Evolutionary conservation across 495 filamentous ascomycete genomes (phyloP).

Genomic region (Penicillium turbatum): DNA sequence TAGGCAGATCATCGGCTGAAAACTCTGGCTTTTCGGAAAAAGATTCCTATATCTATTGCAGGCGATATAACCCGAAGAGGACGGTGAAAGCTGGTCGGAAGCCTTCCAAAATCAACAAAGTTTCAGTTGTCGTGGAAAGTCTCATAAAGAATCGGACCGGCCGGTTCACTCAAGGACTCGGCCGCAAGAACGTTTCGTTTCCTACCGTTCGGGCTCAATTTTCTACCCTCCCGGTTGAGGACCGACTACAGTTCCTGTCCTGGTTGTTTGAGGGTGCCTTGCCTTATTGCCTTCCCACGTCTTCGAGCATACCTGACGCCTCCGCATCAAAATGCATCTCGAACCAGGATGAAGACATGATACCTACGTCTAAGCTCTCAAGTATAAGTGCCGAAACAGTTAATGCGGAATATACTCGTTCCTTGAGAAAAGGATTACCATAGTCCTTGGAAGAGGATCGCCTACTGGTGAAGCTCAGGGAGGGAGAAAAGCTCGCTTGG

Average conservation of each 20-base stretch:
- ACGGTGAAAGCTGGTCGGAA: neutral
- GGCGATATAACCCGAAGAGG: neutral
- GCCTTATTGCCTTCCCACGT: neutral
- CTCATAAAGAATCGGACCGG: neutral
- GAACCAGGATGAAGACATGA: too few relatives aligned
- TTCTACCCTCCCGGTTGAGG: slow-evolving; percentile 1
- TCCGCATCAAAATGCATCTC: too few relatives aligned
- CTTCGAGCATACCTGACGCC: too few relatives aligned
- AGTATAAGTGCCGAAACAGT: too few relatives aligned
- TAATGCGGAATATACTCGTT: too few relatives aligned
- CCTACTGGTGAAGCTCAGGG: too few relatives aligned
- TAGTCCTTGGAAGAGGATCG: too few relatives aligned
- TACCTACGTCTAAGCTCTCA: neutral
- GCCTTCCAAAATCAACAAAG: slow-evolving; percentile 3
- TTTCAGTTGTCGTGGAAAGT: slow-evolving; percentile 7
- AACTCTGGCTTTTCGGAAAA: neutral
- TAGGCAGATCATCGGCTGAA: neutral
- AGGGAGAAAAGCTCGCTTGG: slow-evolving; percentile 12
- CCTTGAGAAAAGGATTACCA: too few relatives aligned
- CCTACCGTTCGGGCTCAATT: slow-evolving; percentile 4
- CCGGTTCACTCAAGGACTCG: neutral
- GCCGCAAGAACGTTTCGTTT: slow-evolving; percentile 3
- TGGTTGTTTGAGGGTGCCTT: slow-evolving; percentile 5
- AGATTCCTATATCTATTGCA: neutral
- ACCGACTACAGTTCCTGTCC: slow-evolving; percentile 4